These are phyloP conservation scores for Talaromyces amestolkiae DNA, from an alignment of 2,329 filamentous ascomycete species.

Conservation along the genomic window DNA sequence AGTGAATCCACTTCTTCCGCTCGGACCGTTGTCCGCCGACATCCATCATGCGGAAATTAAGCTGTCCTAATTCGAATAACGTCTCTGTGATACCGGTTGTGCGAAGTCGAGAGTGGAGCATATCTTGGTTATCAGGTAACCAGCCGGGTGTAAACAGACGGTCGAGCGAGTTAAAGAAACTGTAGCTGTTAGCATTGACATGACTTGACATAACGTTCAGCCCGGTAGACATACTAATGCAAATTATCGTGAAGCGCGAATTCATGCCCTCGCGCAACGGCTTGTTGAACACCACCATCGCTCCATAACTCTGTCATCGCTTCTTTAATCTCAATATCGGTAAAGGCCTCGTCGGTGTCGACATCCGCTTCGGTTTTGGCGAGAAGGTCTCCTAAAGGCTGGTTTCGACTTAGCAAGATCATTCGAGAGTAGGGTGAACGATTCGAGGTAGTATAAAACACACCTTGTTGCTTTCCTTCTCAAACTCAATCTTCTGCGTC, in stretches of 20 bases:
- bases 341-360: slow-evolving; percentile 75
- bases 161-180: slow-evolving; percentile 79
- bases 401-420: slow-evolving; percentile 17
- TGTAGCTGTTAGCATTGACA: slow-evolving; percentile 37
- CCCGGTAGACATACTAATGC: slow-evolving; percentile 66
- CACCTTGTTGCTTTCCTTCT: slow-evolving; percentile 76
- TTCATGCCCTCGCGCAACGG: slow-evolving; percentile 92
- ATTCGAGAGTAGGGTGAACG: slow-evolving; percentile 1
- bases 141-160: slow-evolving; percentile 74
- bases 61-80: slow-evolving; percentile 82
- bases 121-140: slow-evolving; percentile 89
- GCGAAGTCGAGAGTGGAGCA: slow-evolving; percentile 81
- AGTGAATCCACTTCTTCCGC: slow-evolving; percentile 97
- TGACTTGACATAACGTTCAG: background rate
- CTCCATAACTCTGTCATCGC: slow-evolving; percentile 83
- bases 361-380: slow-evolving; percentile 75
- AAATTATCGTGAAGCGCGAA: slow-evolving; percentile 95
- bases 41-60: slow-evolving; percentile 97
- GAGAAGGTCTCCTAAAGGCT: slow-evolving; percentile 77
- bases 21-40: slow-evolving; percentile 89
- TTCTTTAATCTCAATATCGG: slow-evolving; percentile 58
- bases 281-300: slow-evolving; percentile 77
- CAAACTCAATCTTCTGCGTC: slow-evolving; percentile 75
- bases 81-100: slow-evolving; percentile 97
- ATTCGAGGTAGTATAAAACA: slow-evolving; percentile 11